Percentiles rank a stretch among this genome's conserved stretches.
phyloP scores from a whole-genome alignment of 1,284 basidiomycete genomes.

The Xanthoconium separans region DNA sequence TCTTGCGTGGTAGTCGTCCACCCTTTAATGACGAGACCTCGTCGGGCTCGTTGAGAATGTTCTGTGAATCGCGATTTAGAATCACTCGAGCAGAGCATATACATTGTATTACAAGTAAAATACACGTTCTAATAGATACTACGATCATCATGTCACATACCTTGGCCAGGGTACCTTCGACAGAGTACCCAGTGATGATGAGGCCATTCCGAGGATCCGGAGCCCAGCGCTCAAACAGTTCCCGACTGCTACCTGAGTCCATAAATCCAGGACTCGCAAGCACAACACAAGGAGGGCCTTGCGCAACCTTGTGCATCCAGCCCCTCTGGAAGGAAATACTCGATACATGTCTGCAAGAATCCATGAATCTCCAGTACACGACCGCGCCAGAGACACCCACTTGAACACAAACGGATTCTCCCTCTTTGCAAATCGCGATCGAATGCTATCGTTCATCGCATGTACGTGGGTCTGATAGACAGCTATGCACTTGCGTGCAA shows the following conservation, averaged over 20 bases:
- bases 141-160: constrained; percentile 63
- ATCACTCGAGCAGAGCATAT: constrained; percentile 10
- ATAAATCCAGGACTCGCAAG: constrained; percentile 96
- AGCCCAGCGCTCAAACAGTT: constrained; percentile 94
- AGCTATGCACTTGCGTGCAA: constrained; percentile 95
- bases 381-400: constrained; percentile 45
- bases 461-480: constrained; percentile 97
- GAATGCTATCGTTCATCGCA: constrained; percentile 91
- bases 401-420: constrained; percentile 98
- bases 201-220: constrained; percentile 94
- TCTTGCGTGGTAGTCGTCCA: constrained; percentile 80
- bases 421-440: constrained; percentile 83
- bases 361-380: not conserved
- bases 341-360: constrained; percentile 67
- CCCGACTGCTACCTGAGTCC: constrained; percentile 88
- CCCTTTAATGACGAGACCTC: constrained; percentile 84
- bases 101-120: constrained; percentile 25
- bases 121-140: constrained; percentile 15
- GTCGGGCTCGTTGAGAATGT: constrained; percentile 89
- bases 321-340: constrained; percentile 75
- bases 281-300: constrained; percentile 91
- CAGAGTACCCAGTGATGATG: constrained; percentile 96
- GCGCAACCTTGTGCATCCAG: constrained; percentile 80
- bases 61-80: constrained; percentile 35
- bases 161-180: constrained; percentile 95